Evolutionary conservation across 169 alveolate genomes (phyloP), one percentile per base, ranked within the genome.

Genomic region (Miamiensis avidus): DNA sequence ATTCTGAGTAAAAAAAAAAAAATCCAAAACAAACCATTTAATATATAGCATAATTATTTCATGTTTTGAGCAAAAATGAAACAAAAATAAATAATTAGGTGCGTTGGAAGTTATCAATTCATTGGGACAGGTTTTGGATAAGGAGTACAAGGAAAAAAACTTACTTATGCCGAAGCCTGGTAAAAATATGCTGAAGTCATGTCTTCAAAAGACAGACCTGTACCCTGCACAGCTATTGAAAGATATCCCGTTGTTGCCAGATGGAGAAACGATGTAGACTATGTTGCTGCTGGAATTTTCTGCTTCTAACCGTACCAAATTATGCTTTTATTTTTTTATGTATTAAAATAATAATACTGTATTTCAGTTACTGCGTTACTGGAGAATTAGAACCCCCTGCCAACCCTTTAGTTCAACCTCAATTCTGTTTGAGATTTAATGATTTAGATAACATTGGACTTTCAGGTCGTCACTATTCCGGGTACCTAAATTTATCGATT

Each of bases 381-480:
- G 98, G 98, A 16, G 98, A 96, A 86, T 82, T 96, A 82, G 95
- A 96, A 65, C 97, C 98, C 77, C 98, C 98, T 65, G 98, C 98
- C 30, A 96, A 96, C 88, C 98, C 98, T 30, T 84, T 94, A 75
- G 94, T 96, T 33, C 92, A 94, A 69, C 98, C 98, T 34, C 95
- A 96, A 89, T 96, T 96, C 91, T 93, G 95, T 31, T 97, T 94
- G 0, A 89, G 98, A 83, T 96, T 96, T 82, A 96, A 96, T 84
- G 98, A 96, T 87, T 88, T 96, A 74, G 98, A 96, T 88, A 96
- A 96, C 88, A 96, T 96, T 49, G 98, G 98, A 27, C 82, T 96
- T 34, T 94, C 98, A 72, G 97, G 98, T 26, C 88, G 98, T 81
- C 98, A 96, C 87, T 96, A 93, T 89, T 92, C 96, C 34, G 98